These are phyloP conservation scores for Tulasnella calospora DNA, from an alignment of 768 basidiomycete species.

Conservation along the genomic window DNA sequence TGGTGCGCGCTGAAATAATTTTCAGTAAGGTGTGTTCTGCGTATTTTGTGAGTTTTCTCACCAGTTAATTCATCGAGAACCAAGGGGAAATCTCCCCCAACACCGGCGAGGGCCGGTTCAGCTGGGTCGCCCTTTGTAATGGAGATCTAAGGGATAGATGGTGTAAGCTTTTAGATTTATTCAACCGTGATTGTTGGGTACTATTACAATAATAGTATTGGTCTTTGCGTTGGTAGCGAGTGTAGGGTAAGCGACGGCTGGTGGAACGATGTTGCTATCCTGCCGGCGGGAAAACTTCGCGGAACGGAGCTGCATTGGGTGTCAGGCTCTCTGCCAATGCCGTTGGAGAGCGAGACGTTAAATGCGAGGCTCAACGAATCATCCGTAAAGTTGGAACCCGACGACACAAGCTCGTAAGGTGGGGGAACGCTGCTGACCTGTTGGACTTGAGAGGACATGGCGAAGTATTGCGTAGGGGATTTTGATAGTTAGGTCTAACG, in stretches of 20 bases:
- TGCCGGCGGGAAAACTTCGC: not conserved
- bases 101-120: not conserved
- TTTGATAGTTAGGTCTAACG: not conserved
- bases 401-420: not conserved
- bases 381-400: not conserved
- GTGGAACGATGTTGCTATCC: not conserved
- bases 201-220: not conserved
- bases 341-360: not conserved
- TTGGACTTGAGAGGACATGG: not conserved
- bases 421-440: not conserved
- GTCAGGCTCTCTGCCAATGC: not conserved
- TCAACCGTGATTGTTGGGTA: too few species aligned
- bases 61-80: not conserved
- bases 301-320: not conserved
- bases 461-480: not conserved
- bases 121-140: not conserved
- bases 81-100: not conserved
- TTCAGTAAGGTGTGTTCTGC: not conserved
- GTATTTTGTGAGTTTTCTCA: not conserved
- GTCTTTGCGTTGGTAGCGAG: not conserved
- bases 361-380: not conserved
- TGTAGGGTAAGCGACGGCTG: not conserved
- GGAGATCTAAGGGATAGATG: not conserved
- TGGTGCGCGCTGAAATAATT: not conserved
- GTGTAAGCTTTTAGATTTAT: not conserved